A percentile compares a stretch with the other conserved stretches of the same genome.
phyloP scores from a whole-genome alignment of 345 rosid genomes.

The Balakata baccata region DNA sequence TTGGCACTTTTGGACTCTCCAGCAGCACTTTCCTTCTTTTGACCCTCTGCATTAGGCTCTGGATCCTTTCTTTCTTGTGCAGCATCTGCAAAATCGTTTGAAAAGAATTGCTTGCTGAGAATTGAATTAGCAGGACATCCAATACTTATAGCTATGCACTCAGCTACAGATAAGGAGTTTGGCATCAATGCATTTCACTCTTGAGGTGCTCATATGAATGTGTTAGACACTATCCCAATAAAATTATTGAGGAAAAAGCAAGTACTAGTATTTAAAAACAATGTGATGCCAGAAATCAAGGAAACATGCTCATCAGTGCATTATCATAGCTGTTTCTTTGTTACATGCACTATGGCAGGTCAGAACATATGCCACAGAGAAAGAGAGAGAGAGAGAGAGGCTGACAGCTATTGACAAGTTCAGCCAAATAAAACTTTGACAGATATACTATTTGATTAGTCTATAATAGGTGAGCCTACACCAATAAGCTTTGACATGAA shows the following conservation, averaged over 20 bases:
- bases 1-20: conserved; percentile 55
- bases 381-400: too few relatives aligned
- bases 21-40: conserved; percentile 44
- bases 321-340: neutral
- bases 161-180: too few relatives aligned
- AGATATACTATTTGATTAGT: too few relatives aligned
- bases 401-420: too few relatives aligned
- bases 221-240: neutral
- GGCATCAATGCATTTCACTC: neutral
- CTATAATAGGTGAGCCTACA: neutral
- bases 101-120: neutral
- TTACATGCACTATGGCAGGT: neutral
- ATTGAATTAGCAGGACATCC: neutral
- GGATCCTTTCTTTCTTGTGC: conserved; percentile 43
- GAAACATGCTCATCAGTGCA: neutral
- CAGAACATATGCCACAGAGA: neutral
- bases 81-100: conserved; percentile 27
- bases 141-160: neutral
- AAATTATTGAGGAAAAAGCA: neutral
- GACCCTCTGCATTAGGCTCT: conserved; percentile 38
- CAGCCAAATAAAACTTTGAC: neutral
- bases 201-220: neutral
- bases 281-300: neutral
- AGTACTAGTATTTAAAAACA: neutral
- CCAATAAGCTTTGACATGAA: too few relatives aligned